phyloP scores from a whole-genome alignment of 148 eudicot species.

The Amaranthus palmeri region DNA sequence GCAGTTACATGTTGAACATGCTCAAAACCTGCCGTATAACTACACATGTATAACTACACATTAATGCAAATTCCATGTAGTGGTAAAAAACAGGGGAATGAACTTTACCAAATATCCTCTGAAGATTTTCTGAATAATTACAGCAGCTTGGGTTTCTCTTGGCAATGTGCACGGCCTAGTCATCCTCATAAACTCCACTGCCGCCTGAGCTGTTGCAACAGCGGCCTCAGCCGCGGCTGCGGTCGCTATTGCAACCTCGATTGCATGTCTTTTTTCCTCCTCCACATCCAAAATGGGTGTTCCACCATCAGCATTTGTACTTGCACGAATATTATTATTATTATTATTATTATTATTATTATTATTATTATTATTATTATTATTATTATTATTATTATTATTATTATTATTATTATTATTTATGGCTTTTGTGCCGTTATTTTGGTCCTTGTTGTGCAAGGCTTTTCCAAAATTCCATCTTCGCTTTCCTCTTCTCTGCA shows the following conservation, averaged over 20 bases:
- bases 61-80: background rate
- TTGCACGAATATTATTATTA: background rate
- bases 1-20: no score
- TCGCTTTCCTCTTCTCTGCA: slow-evolving; percentile 61
- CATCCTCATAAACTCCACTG: slow-evolving; percentile 53
- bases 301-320: slow-evolving; percentile 5
- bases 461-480: slow-evolving; percentile 62
- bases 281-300: slow-evolving; percentile 16
- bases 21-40: no score
- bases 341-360: background rate
- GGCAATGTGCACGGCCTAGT: slow-evolving; percentile 32
- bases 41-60: no score
- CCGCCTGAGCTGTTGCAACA: slow-evolving; percentile 68
- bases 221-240: slow-evolving; percentile 72
- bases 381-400: background rate
- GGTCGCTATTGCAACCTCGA: slow-evolving; percentile 64
- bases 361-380: background rate
- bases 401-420: background rate
- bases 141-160: slow-evolving; percentile 47
- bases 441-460: slow-evolving; percentile 21
- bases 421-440: background rate
- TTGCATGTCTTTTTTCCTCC: slow-evolving; percentile 37
- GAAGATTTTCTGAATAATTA: slow-evolving; percentile 55
- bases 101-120: slow-evolving; percentile 73
- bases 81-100: background rate